Percentiles rank a stretch among this genome's conserved stretches.
phyloP scores from a whole-genome alignment of 148 eudicot species.

The Selenicereus undatus region DNA sequence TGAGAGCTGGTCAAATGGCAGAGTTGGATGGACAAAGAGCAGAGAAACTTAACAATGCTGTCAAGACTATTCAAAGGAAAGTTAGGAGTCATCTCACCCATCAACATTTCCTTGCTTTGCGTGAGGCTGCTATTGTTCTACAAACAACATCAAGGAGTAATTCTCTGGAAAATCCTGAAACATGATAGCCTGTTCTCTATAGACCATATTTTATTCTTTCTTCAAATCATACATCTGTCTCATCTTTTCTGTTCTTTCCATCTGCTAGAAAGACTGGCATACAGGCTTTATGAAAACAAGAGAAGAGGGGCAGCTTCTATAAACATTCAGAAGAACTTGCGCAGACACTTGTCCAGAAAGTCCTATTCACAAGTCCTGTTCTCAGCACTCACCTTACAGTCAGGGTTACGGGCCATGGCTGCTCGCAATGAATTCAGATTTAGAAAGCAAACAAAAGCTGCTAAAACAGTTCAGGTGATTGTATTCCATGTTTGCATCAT shows the following conservation, averaged over 20 bases:
- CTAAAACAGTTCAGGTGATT: conserved; percentile 62
- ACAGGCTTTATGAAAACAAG: conserved; percentile 50
- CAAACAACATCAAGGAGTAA: conserved; percentile 77
- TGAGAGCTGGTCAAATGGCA: conserved; percentile 98
- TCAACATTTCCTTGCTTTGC: conserved; percentile 51
- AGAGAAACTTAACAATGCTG: conserved; percentile 66
- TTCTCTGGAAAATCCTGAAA: conserved; percentile 24
- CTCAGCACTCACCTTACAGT: conserved; percentile 62
- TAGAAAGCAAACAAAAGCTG: conserved; percentile 62
- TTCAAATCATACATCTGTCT: conserved; percentile 9
- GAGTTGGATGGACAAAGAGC: conserved; percentile 76
- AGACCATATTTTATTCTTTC: background rate
- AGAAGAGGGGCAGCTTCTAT: conserved; percentile 71
- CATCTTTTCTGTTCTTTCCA: conserved; percentile 7
- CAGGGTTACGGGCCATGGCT: conserved; percentile 62
- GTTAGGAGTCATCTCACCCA: conserved; percentile 59
- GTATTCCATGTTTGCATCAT: conserved; percentile 15
- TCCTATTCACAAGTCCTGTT: conserved; percentile 37
- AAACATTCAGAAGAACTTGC: conserved; percentile 60
- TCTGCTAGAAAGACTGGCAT: conserved; percentile 62
- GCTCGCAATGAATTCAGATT: conserved; percentile 63
- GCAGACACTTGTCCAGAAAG: conserved; percentile 65
- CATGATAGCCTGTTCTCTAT: conserved; percentile 11
- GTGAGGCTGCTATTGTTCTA: conserved; percentile 47
- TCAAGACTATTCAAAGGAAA: conserved; percentile 69